Evolutionary conservation across 768 basidiomycete genomes (phyloP).

Genomic region (Collybiopsis luxurians): DNA sequence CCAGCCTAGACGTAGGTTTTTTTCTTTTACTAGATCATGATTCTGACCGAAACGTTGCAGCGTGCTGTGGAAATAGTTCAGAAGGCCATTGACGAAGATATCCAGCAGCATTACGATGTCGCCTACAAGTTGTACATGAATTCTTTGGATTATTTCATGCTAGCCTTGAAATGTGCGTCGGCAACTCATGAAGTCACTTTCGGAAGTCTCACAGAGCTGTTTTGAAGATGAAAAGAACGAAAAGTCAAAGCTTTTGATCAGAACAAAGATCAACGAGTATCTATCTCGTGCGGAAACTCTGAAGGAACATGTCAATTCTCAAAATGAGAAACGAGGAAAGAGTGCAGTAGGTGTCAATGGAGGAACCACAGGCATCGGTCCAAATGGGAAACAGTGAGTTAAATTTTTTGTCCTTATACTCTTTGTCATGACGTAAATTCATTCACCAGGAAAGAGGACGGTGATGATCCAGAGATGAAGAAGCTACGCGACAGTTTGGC

Average conservation of each 20-base stretch:
- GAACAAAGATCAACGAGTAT: constrained; percentile 88
- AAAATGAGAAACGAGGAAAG: constrained; percentile 62
- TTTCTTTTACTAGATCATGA: background rate
- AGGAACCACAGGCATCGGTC: constrained; percentile 33
- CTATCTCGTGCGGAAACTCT: constrained; percentile 87
- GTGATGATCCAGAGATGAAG: constrained; percentile 84
- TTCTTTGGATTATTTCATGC: constrained; percentile 97
- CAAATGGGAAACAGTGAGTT: constrained; percentile 43
- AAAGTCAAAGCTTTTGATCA: constrained; percentile 83
- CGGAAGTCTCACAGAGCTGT: background rate
- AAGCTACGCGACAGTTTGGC: constrained; percentile 91
- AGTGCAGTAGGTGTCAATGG: constrained; percentile 45
- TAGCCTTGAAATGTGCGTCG: constrained; percentile 84
- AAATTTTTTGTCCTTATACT: background rate
- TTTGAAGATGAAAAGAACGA: constrained; percentile 88
- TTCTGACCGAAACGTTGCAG: constrained; percentile 25
- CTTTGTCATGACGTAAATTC: background rate
- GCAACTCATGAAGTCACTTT: background rate
- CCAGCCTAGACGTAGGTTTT: constrained; percentile 45
- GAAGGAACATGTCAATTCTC: constrained; percentile 72
- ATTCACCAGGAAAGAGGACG: constrained; percentile 36
- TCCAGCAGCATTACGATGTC: constrained; percentile 89
- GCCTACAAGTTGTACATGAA: constrained; percentile 96
- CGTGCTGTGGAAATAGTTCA: constrained; percentile 90
- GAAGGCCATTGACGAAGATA: constrained; percentile 89